Evolutionary conservation across 2,329 filamentous ascomycete genomes (phyloP).

Genomic region (Leptographium flavum): DNA sequence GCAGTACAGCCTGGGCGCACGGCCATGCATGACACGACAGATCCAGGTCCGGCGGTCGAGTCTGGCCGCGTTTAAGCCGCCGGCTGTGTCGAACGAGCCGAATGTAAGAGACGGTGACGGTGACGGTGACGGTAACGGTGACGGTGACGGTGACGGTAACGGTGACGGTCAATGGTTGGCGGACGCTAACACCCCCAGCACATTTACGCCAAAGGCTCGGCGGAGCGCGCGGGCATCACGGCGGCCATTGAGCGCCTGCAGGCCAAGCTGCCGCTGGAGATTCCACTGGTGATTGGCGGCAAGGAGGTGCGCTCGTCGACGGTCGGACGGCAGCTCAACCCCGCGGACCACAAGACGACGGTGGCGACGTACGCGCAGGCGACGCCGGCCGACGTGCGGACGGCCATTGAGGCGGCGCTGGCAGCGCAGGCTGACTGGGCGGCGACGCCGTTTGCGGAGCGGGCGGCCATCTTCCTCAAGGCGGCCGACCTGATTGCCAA

Average conservation of each 20-base stretch:
- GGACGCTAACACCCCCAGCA: conserved; percentile 39
- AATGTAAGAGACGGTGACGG: conserved; percentile 54
- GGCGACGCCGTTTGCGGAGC: conserved; percentile 71
- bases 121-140: conserved; percentile 10
- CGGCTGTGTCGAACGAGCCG: conserved; percentile 81
- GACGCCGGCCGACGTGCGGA: conserved; percentile 57
- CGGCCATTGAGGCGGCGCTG: conserved; percentile 72
- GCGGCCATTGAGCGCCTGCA: conserved; percentile 59
- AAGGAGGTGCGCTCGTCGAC: conserved; percentile 59
- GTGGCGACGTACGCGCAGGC: conserved; percentile 81
- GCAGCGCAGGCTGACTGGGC: conserved; percentile 82
- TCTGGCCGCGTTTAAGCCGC: conserved; percentile 76
- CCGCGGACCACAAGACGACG: conserved; percentile 60
- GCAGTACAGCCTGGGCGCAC: background rate
- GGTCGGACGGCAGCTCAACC: conserved; percentile 62
- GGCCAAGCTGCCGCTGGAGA: conserved; percentile 54
- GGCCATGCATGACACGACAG: conserved; percentile 1
- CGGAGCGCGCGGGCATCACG: conserved; percentile 62
- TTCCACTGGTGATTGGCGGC: conserved; percentile 74
- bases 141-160: conserved; percentile 15
- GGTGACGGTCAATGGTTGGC: background rate
- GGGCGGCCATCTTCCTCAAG: conserved; percentile 89
- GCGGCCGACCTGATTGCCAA: conserved; percentile 79
- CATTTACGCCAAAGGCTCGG: conserved; percentile 74
- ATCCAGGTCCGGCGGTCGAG: conserved; percentile 32